Evolutionary conservation across 257 asterid species (phyloP), one percentile per base, ranked within the genome.

Genomic region (Ajuga chamaepitys): DNA sequence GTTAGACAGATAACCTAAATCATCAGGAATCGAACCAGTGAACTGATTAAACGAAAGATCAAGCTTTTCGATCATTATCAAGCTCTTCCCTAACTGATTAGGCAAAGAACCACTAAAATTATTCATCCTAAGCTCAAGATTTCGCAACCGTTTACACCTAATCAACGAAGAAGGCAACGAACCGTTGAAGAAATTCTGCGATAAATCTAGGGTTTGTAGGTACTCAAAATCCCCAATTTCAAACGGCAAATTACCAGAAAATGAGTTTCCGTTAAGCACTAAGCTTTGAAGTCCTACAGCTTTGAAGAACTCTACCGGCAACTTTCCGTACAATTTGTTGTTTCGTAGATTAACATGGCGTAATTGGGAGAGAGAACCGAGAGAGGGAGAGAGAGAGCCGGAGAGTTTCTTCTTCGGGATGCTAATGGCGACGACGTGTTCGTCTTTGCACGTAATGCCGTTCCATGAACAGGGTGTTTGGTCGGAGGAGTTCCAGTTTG

Each of bases 401-500:
- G 77, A 34, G 59, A 92, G 95, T 67, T 80, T 80, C 84, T 78
- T 87, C 58, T 75, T 85, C 10, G 97, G 95, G 26, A 89, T 79
- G 77, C 81, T 80, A 26, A 88, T 70, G 63, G 95, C 79, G 20
- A 92, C 79, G 51, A 89, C 96, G 24, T 58, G 85, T 13, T 74
- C 79, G 48, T 78, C 78, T 55, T 80, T 82, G 82, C 98, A 92
- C 59, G 97, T 77, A 18, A 92, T 70, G n/a, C 97, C 98, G 74
- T 87, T 92, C 98, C 98, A 92, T 2, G 78, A 79, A 82, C 98
- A 92, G 45, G 98, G 98, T 64, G 81, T 89, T 78, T 74, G 88
- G 71, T 92, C 93, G 32, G 91, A 77, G 56, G 30, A 53, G 56
- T 83, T 83, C 98, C 97, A 92, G 55, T 87, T 82, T 21, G 25